These are phyloP conservation scores for Rhinocladiella mackenziei DNA, from an alignment of 2,329 filamentous ascomycete genomes.

Conservation along the genomic window DNA sequence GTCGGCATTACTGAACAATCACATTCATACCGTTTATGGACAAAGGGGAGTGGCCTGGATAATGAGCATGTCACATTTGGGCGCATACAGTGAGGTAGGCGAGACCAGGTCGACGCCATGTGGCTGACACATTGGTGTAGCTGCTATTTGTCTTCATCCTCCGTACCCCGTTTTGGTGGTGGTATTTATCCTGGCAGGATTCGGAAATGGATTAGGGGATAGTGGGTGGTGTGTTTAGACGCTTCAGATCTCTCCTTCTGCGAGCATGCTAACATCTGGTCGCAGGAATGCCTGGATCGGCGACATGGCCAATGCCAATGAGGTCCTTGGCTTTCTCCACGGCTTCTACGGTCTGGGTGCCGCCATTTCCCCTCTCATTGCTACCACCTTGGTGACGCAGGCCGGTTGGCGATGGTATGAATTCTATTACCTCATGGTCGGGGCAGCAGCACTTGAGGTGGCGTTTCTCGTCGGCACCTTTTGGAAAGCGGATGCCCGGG, in stretches of 20 bases:
- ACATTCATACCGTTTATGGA: constrained; percentile 48
- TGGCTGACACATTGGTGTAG: constrained; percentile 34
- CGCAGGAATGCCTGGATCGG: constrained; percentile 57
- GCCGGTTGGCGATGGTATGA: constrained; percentile 57
- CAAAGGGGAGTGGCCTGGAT: constrained; percentile 68
- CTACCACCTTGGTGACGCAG: constrained; percentile 58
- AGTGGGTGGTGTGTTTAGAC: constrained; percentile 46
- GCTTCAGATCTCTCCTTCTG: constrained; percentile 42
- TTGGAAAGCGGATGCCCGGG: constrained; percentile 35
- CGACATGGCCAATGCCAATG: constrained; percentile 69
- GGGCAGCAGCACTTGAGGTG: constrained; percentile 20
- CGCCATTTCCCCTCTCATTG: constrained; percentile 66
- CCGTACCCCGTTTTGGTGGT: constrained; percentile 65
- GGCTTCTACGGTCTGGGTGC: constrained; percentile 69
- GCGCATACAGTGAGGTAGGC: constrained; percentile 50
- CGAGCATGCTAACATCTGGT: constrained; percentile 39
- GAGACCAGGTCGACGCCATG: not conserved
- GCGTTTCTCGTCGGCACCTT: constrained; percentile 47
- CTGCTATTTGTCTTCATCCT: constrained; percentile 60
- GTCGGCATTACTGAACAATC: constrained; percentile 44
- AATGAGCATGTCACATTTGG: constrained; percentile 58
- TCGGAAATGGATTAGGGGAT: constrained; percentile 67
- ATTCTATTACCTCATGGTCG: constrained; percentile 69
- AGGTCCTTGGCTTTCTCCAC: constrained; percentile 67
- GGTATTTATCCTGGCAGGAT: constrained; percentile 62